Percentiles rank a stretch among this genome's conserved stretches.
Conservation (phyloP, 176 grass and related monocot genomes). For the Cenchrus fungigraminus region DNA sequence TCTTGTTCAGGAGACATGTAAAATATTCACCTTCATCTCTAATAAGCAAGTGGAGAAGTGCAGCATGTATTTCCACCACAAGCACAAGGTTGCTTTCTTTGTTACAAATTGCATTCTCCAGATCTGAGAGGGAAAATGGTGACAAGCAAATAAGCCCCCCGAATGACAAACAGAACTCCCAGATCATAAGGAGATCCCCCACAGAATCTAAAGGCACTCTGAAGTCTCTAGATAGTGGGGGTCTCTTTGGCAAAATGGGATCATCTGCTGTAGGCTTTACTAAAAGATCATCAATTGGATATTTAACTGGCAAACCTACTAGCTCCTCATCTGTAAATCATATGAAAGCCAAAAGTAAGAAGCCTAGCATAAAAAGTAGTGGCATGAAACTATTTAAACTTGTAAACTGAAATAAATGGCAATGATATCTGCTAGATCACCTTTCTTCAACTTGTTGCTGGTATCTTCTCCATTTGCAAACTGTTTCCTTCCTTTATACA, state of each 20-base stretch:
- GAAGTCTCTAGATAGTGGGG: slow-evolving; percentile 64
- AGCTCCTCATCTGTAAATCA: slow-evolving; percentile 57
- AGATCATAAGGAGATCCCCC: slow-evolving; percentile 84
- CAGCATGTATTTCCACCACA: slow-evolving; percentile 71
- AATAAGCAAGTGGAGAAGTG: slow-evolving; percentile 74
- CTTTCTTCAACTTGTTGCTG: slow-evolving; percentile 49
- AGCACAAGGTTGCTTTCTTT: slow-evolving; percentile 82
- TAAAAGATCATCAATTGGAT: slow-evolving; percentile 92
- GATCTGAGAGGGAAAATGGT: slow-evolving; percentile 82
- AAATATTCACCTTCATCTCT: slow-evolving; percentile 76
- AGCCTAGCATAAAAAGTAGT: slow-evolving; percentile 5
- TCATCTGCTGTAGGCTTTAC: slow-evolving; percentile 60
- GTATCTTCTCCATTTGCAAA: slow-evolving; percentile 54
- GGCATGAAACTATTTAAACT: slow-evolving; percentile 23
- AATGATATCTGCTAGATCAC: slow-evolving; percentile 37
- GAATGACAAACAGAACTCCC: slow-evolving; percentile 83
- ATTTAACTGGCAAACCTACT: slow-evolving; percentile 39
- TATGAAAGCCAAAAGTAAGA: slow-evolving; percentile 39
- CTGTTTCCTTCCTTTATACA: slow-evolving; percentile 52
- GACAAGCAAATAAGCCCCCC: slow-evolving; percentile 69
- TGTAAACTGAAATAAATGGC: slow-evolving; percentile 27
- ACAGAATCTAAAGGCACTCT: slow-evolving; percentile 75
- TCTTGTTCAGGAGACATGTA: slow-evolving; percentile 59
- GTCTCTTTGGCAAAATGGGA: slow-evolving; percentile 55
- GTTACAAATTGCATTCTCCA: slow-evolving; percentile 85